phyloP scores from a whole-genome alignment of 768 basidiomycete genomes.

The Rhodocollybia butyracea region DNA sequence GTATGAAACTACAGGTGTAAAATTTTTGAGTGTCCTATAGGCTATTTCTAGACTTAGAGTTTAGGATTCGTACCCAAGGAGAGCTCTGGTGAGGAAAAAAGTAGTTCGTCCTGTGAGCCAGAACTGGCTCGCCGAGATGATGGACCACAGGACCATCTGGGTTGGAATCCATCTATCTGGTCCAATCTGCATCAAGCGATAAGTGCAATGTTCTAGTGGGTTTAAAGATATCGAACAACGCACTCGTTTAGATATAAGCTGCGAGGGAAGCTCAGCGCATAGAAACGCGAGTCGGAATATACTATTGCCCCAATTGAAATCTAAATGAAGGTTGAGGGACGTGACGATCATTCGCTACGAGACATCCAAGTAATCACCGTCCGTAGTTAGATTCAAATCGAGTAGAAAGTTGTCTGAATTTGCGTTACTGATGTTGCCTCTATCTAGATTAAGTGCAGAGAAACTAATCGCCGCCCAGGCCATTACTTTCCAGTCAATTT shows the following conservation, averaged over 20 bases:
- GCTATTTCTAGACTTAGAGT: not conserved
- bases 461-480: conserved; percentile 54
- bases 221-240: conserved; percentile 10
- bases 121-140: conserved; percentile 51
- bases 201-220: too few relatives aligned
- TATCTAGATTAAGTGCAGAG: conserved; percentile 52
- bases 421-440: conserved; percentile 53
- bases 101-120: conserved; percentile 50
- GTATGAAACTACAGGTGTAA: conserved; percentile 30
- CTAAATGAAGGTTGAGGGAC: conserved; percentile 19
- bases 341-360: not conserved
- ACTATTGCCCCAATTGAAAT: conserved; percentile 56
- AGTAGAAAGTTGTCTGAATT: conserved; percentile 57
- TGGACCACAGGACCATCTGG: conserved; percentile 54
- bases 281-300: conserved; percentile 51
- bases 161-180: conserved; percentile 65
- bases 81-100: conserved; percentile 46
- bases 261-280: conserved; percentile 58
- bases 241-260: conserved; percentile 57
- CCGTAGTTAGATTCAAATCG: conserved; percentile 50
- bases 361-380: conserved; percentile 26
- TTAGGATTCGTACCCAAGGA: conserved; percentile 36
- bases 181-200: conserved; percentile 36
- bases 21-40: not conserved
- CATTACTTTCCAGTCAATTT: conserved; percentile 63